Base-by-base conservation (phyloP, 345 rosid species). In the Chamaenerion angustifolium region DNA sequence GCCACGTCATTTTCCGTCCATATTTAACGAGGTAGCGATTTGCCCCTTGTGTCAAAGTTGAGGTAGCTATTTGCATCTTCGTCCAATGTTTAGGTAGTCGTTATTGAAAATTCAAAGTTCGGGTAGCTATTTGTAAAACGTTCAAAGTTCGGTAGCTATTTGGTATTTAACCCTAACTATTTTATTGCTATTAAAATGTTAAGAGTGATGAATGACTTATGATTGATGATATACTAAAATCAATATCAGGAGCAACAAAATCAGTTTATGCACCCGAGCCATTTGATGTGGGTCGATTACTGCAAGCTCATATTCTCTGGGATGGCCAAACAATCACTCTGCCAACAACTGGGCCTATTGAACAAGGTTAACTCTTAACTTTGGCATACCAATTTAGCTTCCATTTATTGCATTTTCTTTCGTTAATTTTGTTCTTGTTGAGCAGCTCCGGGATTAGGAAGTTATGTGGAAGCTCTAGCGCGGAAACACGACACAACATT, bases 371-470 rank as follows among this genome's bases (percentile, higher is more conserved):
- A 68, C 19, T 62, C 52, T 48, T 68, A 51, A 43, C 31, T 62
- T 48, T 62, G 31, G 42, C 56, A 51, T 11, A 21, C 27, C 16
- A 16, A 16, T 16, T 46, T 15, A 46, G 0, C 8, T 16, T 21
- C 5, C 52, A 17, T 48, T 2, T 17, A 2, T 21, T 11, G 11
- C 16, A 4, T 17, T 23, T 18, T 7, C 8, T 31, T 4, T 4
- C 37, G 8, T 31, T 5, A 31, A 31, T 40, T 40, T 56, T 19
- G 27, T 46, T 65, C 43, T 42, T 64, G 64, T 50, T 64, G 56
- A 64, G 59, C 80, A 92, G 98, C 90, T 76, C 82, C 98, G 60
- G 95, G 96, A 55, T 70, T 92, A 64, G 96, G 98, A 66, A 84
- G 78, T 81, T 82, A 88, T 57, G 95, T 92, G 55, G 98, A 92